Conservation (phyloP, 1,284 basidiomycete genomes). For the Anthracocystis panici-leucophaei region DNA sequence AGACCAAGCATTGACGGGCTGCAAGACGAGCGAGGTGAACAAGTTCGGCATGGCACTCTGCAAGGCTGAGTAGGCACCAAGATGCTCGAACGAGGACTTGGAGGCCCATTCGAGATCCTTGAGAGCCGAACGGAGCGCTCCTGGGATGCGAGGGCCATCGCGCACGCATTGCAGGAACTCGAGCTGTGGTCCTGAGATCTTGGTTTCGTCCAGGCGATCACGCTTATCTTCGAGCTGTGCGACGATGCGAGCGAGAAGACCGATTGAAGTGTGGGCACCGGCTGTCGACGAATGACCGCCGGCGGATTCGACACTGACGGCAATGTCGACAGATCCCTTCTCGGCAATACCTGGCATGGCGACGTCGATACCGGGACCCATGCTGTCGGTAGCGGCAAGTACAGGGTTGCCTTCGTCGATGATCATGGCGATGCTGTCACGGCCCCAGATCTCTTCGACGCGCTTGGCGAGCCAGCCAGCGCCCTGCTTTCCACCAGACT, state of each 20-base stretch:
- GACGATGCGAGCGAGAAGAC: constrained; percentile 39
- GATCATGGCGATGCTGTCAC: constrained; percentile 59
- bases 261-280: constrained; percentile 45
- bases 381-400: constrained; percentile 31
- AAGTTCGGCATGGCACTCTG: constrained; percentile 32
- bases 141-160: constrained; percentile 73
- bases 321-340: constrained; percentile 75
- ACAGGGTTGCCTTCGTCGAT: constrained; percentile 64
- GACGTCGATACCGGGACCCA: constrained; percentile 50
- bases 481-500: constrained; percentile 70
- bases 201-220: constrained; percentile 31
- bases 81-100: constrained; percentile 37
- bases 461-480: constrained; percentile 50
- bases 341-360: constrained; percentile 75
- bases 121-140: constrained; percentile 71
- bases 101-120: constrained; percentile 56
- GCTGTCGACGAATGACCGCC: constrained; percentile 78
- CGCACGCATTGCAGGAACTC: constrained; percentile 73
- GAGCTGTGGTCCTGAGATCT: constrained; percentile 57
- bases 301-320: constrained; percentile 68
- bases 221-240: constrained; percentile 45
- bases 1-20: constrained; percentile 34
- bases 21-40: constrained; percentile 25
- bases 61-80: constrained; percentile 20
- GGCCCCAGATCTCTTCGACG: constrained; percentile 57